These are phyloP conservation scores for Fusarium tanahbumbuense DNA, from an alignment of 2,329 filamentous ascomycete genomes.

Conservation along the genomic window DNA sequence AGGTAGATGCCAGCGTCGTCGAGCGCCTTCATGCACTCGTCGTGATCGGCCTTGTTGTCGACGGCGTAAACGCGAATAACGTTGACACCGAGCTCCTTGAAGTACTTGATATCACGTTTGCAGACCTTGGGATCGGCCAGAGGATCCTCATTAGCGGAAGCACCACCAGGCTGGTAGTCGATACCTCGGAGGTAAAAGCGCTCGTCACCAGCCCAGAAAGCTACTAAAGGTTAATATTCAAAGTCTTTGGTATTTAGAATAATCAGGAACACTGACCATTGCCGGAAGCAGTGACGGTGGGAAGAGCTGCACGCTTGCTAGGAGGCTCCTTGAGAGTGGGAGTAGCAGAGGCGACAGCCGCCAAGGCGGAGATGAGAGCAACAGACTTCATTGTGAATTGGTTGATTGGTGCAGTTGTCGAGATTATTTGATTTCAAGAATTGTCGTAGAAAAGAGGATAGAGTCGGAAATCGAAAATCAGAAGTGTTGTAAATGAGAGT, in stretches of 20 bases:
- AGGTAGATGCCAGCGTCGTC: slow-evolving; percentile 91
- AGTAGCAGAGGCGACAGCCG: slow-evolving; percentile 60
- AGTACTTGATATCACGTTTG: slow-evolving; percentile 82
- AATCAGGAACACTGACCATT: slow-evolving; percentile 60
- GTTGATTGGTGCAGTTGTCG: not conserved
- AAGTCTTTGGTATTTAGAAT: not conserved
- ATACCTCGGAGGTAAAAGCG: slow-evolving; percentile 71
- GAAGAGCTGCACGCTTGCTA: slow-evolving; percentile 62
- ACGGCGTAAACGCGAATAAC: slow-evolving; percentile 92
- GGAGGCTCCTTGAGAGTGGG: slow-evolving; percentile 65
- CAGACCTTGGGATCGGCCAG: slow-evolving; percentile 78
- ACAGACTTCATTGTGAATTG: slow-evolving; percentile 61
- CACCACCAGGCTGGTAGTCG: slow-evolving; percentile 72
- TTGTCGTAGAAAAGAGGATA: slow-evolving; percentile 5
- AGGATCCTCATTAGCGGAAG: slow-evolving; percentile 72
- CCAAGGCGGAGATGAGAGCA: slow-evolving; percentile 61
- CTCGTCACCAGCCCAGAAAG: slow-evolving; percentile 64
- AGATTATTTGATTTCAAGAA: slow-evolving; percentile 29
- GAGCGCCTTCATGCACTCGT: slow-evolving; percentile 85
- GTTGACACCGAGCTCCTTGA: slow-evolving; percentile 89
- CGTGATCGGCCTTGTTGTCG: slow-evolving; percentile 85
- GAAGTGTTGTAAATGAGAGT: slow-evolving; percentile 36
- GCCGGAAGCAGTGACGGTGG: slow-evolving; percentile 65
- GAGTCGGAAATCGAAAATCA: slow-evolving; percentile 14
- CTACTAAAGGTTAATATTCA: slow-evolving; percentile 49